Conservation (phyloP, 202 grass and related monocot species). For the Zizania palustris region DNA sequence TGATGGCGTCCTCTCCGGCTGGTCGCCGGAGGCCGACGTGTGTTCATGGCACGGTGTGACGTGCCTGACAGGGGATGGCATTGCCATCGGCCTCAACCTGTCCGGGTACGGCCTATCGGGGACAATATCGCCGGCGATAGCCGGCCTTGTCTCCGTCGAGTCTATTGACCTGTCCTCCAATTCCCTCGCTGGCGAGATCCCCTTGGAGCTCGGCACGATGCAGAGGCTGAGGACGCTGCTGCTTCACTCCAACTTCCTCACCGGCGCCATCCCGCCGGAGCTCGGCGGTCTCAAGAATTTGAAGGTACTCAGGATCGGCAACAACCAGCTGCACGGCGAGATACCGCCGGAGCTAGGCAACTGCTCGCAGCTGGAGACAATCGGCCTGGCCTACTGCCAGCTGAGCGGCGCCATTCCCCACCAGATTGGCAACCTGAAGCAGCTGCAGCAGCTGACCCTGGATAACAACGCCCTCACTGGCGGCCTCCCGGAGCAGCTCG, state of each 20-base stretch:
- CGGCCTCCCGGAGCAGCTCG: slow-evolving; percentile 58
- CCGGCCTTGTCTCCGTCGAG: slow-evolving; percentile 54
- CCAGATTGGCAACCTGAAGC: slow-evolving; percentile 60
- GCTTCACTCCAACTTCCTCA: slow-evolving; percentile 85
- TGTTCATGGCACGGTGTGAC: slow-evolving; percentile 77
- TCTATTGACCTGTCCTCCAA: slow-evolving; percentile 86
- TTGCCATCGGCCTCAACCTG: slow-evolving; percentile 71
- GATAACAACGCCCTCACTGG: slow-evolving; percentile 75
- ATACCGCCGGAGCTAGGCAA: slow-evolving; percentile 68
- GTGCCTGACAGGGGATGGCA: slow-evolving; percentile 45
- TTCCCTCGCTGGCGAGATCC: slow-evolving; percentile 68
- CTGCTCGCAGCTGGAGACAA: slow-evolving; percentile 64
- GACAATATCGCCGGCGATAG: slow-evolving; percentile 58
- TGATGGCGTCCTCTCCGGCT: slow-evolving; percentile 58
- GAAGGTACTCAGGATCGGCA: slow-evolving; percentile 65
- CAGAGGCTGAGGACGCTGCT: slow-evolving; percentile 65
- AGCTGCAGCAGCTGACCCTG: slow-evolving; percentile 56
- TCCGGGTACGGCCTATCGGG: slow-evolving; percentile 63
- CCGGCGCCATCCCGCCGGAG: slow-evolving; percentile 65
- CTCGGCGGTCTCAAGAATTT: slow-evolving; percentile 76
- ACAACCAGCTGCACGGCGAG: slow-evolving; percentile 73
- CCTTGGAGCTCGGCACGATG: slow-evolving; percentile 64
- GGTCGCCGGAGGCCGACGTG: slow-evolving; percentile 56
- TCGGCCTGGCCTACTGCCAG: slow-evolving; percentile 75
- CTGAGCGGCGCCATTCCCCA: slow-evolving; percentile 68